Percentiles rank a stretch among this genome's conserved stretches.
Evolutionary conservation across 352 stramenopile species (phyloP).

Genomic region (Phytophthora pluvialis): DNA sequence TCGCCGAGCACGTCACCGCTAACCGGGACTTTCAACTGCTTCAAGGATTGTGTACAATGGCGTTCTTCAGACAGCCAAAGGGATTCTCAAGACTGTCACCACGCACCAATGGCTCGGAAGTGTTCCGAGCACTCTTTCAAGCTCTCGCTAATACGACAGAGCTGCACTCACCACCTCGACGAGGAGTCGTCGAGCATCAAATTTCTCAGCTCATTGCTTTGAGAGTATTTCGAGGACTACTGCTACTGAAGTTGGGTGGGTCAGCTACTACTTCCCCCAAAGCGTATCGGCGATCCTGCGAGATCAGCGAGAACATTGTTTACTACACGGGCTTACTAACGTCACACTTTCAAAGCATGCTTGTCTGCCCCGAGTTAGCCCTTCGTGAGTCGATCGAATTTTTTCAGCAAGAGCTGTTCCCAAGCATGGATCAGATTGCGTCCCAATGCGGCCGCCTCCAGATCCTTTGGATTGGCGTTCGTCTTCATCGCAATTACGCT

Average conservation of each 20-base stretch:
- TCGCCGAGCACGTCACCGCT: slow-evolving; percentile 42
- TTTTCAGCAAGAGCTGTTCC: slow-evolving; percentile 62
- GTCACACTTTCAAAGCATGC: slow-evolving; percentile 56
- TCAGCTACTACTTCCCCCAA: slow-evolving; percentile 36
- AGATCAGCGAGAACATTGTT: slow-evolving; percentile 42
- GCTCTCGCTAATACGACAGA: slow-evolving; percentile 34
- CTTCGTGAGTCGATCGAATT: slow-evolving; percentile 71
- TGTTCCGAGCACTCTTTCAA: slow-evolving; percentile 63
- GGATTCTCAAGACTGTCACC: slow-evolving; percentile 43
- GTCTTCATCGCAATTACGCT: slow-evolving; percentile 43
- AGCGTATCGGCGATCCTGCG: slow-evolving; percentile 35
- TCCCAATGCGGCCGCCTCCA: slow-evolving; percentile 59
- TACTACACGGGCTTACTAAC: slow-evolving; percentile 68
- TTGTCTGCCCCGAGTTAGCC: slow-evolving; percentile 36
- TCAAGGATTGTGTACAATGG: slow-evolving; percentile 56
- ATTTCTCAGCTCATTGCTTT: slow-evolving; percentile 71
- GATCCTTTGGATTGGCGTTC: slow-evolving; percentile 63
- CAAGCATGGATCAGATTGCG: slow-evolving; percentile 51
- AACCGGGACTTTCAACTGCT: slow-evolving; percentile 59
- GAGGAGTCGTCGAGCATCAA: slow-evolving; percentile 34
- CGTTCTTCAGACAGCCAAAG: slow-evolving; percentile 45
- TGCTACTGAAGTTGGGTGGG: slow-evolving; percentile 49
- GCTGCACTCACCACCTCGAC: slow-evolving; percentile 4
- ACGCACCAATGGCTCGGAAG: slow-evolving; percentile 45
- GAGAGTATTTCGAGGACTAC: slow-evolving; percentile 57